phyloP scores from a whole-genome alignment of 305 asterid genomes.

The Solanum chacoense region DNA sequence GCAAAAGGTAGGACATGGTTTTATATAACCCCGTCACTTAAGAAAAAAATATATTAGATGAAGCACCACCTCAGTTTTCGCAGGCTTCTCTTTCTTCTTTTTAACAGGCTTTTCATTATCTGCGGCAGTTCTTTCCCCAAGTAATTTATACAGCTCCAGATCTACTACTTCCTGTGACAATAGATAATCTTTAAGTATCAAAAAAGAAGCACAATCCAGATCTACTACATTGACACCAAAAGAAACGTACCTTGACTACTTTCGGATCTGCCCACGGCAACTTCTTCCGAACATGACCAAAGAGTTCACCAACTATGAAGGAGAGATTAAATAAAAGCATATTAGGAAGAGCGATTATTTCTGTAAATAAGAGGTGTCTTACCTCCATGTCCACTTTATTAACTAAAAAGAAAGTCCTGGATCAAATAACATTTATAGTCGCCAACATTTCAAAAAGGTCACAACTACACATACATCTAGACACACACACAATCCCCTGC shows the following conservation, averaged over 20 bases:
- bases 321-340: not conserved
- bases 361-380: not conserved
- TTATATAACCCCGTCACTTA: not conserved
- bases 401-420: not conserved
- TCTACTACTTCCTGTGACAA: slow-evolving; percentile 66
- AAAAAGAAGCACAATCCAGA: not conserved
- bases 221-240: not conserved
- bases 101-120: slow-evolving; percentile 80
- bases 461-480: not conserved
- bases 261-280: slow-evolving; percentile 94
- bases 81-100: slow-evolving; percentile 88
- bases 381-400: not conserved
- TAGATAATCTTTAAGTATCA: not conserved
- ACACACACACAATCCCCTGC: not conserved
- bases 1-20: not conserved
- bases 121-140: slow-evolving; percentile 88
- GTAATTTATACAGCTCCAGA: slow-evolving; percentile 47
- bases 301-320: slow-evolving; percentile 69
- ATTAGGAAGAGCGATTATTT: not conserved
- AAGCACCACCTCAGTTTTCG: slow-evolving; percentile 49
- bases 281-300: slow-evolving; percentile 71
- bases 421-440: not conserved
- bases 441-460: not conserved
- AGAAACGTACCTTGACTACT: slow-evolving; percentile 54
- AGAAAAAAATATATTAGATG: not conserved